Conservation (phyloP, 2,329 filamentous ascomycete species). For the Fusarium pseudograminearum region DNA sequence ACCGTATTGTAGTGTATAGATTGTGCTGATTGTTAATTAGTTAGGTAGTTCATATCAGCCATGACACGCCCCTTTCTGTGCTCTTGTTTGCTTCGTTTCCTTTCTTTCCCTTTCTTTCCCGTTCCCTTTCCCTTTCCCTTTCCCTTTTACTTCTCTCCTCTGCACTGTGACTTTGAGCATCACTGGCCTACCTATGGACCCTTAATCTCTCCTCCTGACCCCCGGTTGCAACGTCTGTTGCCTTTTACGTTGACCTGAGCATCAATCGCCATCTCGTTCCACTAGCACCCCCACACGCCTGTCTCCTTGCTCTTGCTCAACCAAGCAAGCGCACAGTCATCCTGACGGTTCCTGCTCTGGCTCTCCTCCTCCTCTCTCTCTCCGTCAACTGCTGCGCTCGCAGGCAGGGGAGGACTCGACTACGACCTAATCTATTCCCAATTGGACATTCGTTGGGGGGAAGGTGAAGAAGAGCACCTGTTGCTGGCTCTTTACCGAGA, state of each 20-base stretch:
- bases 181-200: constrained; percentile 19
- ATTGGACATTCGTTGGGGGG: constrained; percentile 34
- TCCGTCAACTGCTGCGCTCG: constrained; percentile 6
- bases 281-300: constrained; percentile 40
- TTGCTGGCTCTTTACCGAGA: neutral
- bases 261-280: constrained; percentile 49
- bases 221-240: constrained; percentile 18
- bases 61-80: constrained; percentile 25
- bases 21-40: neutral
- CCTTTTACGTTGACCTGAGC: constrained; percentile 34
- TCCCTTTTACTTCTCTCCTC: neutral
- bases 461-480: constrained; percentile 4
- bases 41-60: constrained; percentile 36
- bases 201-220: constrained; percentile 24
- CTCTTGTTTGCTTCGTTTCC: constrained; percentile 8
- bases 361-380: constrained; percentile 2
- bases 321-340: constrained; percentile 35
- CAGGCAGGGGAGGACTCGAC: constrained; percentile 18
- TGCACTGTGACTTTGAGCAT: constrained; percentile 14
- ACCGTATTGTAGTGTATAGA: constrained; percentile 6
- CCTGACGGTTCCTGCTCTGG: constrained; percentile 20
- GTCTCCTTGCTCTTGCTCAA: constrained; percentile 37
- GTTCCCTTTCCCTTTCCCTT: neutral
- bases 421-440: constrained; percentile 41
- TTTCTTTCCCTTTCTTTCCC: neutral